A percentile compares a stretch with the other conserved stretches of the same genome.
Evolutionary conservation across 2,329 filamentous ascomycete genomes (phyloP).

Genomic region (Lachnellula hyalina): DNA sequence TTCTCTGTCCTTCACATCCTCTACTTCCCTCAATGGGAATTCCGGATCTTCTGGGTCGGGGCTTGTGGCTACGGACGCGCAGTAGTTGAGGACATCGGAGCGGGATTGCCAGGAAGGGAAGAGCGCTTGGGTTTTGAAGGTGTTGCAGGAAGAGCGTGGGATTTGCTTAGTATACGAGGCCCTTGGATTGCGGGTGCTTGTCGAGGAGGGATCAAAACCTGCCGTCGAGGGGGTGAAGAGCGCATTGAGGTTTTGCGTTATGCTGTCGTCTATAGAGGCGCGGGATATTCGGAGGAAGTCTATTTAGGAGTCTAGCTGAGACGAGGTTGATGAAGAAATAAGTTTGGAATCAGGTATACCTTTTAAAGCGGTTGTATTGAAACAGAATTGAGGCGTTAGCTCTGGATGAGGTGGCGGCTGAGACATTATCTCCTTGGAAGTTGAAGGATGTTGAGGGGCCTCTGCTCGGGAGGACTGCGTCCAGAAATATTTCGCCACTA

Average conservation of each 20-base stretch:
- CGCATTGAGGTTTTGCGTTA: slow-evolving; percentile 88
- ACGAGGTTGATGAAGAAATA: not conserved
- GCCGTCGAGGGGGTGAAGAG: slow-evolving; percentile 67
- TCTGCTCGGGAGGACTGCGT: slow-evolving; percentile 24
- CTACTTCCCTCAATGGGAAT: slow-evolving; percentile 60
- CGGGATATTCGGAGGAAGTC: slow-evolving; percentile 89
- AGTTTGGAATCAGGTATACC: slow-evolving; percentile 41
- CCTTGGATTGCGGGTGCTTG: slow-evolving; percentile 54
- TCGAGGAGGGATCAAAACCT: slow-evolving; percentile 77
- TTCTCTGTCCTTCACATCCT: slow-evolving; percentile 65
- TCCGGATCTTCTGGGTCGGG: slow-evolving; percentile 86
- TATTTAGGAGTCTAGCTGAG: slow-evolving; percentile 33
- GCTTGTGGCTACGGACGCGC: slow-evolving; percentile 77
- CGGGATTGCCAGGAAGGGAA: slow-evolving; percentile 86
- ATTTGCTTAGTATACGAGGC: slow-evolving; percentile 48
- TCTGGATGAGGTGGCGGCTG: slow-evolving; percentile 35
- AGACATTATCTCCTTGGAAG: slow-evolving; percentile 25
- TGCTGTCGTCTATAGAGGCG: slow-evolving; percentile 83
- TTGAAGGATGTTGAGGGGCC: slow-evolving; percentile 11
- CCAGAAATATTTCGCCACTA: slow-evolving; percentile 30
- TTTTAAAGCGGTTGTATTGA: slow-evolving; percentile 62
- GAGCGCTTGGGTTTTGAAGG: slow-evolving; percentile 71
- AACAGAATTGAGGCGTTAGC: slow-evolving; percentile 73
- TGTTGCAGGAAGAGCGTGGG: slow-evolving; percentile 55
- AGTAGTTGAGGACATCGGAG: slow-evolving; percentile 82